Percentiles rank a stretch among this genome's conserved stretches.
Conservation (phyloP, 2,329 filamentous ascomycete genomes). For the Xylaria sp. region DNA sequence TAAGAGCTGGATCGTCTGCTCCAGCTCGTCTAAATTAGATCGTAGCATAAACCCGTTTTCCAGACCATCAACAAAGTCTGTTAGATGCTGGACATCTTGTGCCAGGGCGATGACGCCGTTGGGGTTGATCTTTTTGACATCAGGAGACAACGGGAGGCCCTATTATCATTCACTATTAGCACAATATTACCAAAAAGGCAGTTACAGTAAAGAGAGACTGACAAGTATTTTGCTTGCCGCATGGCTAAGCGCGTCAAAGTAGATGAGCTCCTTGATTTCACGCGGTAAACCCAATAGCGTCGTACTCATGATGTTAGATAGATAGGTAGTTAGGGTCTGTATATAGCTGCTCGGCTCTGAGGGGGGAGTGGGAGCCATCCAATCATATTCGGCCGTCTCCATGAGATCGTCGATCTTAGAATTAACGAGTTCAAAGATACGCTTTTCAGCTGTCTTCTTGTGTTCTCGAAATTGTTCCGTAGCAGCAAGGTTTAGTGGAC, state of each 20-base stretch:
- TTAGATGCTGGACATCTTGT: slow-evolving; percentile 84
- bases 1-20: slow-evolving; percentile 92
- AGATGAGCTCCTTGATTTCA: slow-evolving; percentile 97
- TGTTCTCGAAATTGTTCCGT: slow-evolving; percentile 88
- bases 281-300: slow-evolving; percentile 92
- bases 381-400: slow-evolving; percentile 97
- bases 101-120: slow-evolving; percentile 84
- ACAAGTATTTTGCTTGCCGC: slow-evolving; percentile 87
- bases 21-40: slow-evolving; percentile 90
- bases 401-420: slow-evolving; percentile 98
- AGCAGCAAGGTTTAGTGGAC: slow-evolving; percentile 81
- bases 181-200: no score
- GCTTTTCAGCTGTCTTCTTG: slow-evolving; percentile 96
- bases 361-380: slow-evolving; percentile 69
- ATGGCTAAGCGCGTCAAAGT: slow-evolving; percentile 94
- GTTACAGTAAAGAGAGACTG: slow-evolving; percentile 45
- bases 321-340: slow-evolving; percentile 90
- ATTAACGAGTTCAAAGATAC: slow-evolving; percentile 98
- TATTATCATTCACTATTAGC: slow-evolving; percentile 9
- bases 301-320: slow-evolving; percentile 96
- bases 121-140: slow-evolving; percentile 87
- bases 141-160: slow-evolving; percentile 79
- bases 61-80: slow-evolving; percentile 86
- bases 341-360: slow-evolving; percentile 91
- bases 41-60: slow-evolving; percentile 86